Percentiles rank a stretch among this genome's conserved stretches.
phyloP scores from a whole-genome alignment of 116 monocot species.

The Thalassia testudinum region DNA sequence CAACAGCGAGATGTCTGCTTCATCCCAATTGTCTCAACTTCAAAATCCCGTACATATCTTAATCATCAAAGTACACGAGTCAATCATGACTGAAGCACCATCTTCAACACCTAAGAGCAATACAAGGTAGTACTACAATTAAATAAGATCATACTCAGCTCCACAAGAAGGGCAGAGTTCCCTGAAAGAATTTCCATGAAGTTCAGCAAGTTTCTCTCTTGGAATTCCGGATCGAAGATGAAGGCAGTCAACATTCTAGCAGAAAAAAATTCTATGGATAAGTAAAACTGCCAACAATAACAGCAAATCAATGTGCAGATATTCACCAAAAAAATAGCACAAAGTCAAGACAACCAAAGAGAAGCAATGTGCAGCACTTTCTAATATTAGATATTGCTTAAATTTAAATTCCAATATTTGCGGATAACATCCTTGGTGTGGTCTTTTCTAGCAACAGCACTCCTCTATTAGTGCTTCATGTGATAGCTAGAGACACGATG shows the following conservation, averaged over 20 bases:
- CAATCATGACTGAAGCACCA: neutral
- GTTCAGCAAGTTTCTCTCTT: conserved; percentile 88
- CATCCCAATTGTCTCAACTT: conserved; percentile 97
- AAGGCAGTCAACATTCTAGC: conserved; percentile 92
- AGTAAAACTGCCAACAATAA: too few species aligned
- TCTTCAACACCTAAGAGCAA: neutral
- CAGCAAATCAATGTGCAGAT: too few species aligned
- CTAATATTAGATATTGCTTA: too few species aligned
- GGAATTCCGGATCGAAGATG: conserved; percentile 99
- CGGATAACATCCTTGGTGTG: too few species aligned
- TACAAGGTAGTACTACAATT: neutral
- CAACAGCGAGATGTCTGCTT: conserved; percentile 89
- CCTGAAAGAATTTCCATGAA: conserved; percentile 97
- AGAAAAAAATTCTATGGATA: too few species aligned
- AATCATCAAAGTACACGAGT: neutral
- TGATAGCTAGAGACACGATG: too few species aligned
- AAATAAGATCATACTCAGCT: conserved; percentile 44
- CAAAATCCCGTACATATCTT: conserved; percentile 98
- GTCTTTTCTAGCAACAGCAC: too few species aligned
- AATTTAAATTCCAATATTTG: too few species aligned
- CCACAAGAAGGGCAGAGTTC: conserved; percentile 90
- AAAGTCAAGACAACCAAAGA: too few species aligned
- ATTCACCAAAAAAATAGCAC: too few species aligned
- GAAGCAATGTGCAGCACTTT: too few species aligned
- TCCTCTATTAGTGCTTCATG: too few species aligned